phyloP scores from a whole-genome alignment of 108 stramenopile species.

The Conticribra weissflogii region DNA sequence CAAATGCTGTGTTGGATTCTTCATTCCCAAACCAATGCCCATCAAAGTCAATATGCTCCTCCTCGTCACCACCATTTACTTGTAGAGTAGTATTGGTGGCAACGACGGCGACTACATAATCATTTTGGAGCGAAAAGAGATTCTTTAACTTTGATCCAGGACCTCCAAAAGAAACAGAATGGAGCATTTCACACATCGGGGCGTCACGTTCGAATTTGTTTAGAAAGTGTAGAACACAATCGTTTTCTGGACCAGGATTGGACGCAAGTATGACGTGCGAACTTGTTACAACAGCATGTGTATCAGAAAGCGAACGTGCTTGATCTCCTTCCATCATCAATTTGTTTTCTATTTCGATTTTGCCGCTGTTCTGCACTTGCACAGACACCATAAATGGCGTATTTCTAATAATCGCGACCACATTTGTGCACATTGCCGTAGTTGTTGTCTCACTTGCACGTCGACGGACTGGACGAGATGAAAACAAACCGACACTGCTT shows the following conservation, averaged over 20 bases:
- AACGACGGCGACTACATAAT: constrained; percentile 28
- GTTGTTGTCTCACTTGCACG: background rate
- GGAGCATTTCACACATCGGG: background rate
- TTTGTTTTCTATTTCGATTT: constrained; percentile 12
- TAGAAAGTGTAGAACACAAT: background rate
- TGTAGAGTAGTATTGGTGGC: background rate
- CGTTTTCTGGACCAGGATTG: background rate
- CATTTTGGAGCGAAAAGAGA: constrained; percentile 19
- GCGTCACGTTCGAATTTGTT: background rate
- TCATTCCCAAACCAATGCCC: constrained; percentile 41
- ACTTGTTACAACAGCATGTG: background rate
- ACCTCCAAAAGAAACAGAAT: constrained; percentile 18
- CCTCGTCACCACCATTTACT: background rate
- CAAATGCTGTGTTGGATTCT: constrained; percentile 10
- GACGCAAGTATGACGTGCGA: background rate
- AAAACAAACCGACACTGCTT: constrained; percentile 3
- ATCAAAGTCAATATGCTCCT: constrained; percentile 14
- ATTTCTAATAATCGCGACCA: background rate
- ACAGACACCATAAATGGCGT: constrained; percentile 2
- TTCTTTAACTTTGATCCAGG: constrained; percentile 1
- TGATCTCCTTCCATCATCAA: constrained; percentile 8
- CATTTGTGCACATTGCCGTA: constrained; percentile 14
- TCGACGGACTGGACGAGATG: constrained; percentile 24
- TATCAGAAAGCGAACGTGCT: background rate
- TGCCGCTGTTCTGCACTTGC: constrained; percentile 9